Percentiles rank a stretch among this genome's conserved stretches.
Conservation (phyloP, 371 early-diverging fungal species). For the Dichotomocladium elegans region DNA sequence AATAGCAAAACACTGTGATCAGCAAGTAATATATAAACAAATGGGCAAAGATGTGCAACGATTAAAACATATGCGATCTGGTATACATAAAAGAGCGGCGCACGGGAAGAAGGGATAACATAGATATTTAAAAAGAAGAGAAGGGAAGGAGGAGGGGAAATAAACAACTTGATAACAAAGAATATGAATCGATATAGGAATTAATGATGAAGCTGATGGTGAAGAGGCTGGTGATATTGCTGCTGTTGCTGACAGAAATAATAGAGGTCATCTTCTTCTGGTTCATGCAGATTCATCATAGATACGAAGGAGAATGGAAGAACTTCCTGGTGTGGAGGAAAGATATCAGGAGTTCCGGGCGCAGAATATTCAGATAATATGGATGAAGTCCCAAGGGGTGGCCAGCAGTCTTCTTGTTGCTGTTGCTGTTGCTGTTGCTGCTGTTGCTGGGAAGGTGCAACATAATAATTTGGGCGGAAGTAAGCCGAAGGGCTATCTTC, state of each 20-base stretch:
- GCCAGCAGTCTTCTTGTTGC: not conserved
- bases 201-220: not conserved
- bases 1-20: not conserved
- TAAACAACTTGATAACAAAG: not conserved
- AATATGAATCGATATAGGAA: not conserved
- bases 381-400: constrained; percentile 7
- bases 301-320: not conserved
- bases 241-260: constrained; percentile 4
- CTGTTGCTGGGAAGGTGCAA: not conserved
- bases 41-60: not conserved
- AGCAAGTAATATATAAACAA: not conserved
- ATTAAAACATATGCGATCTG: too few relatives aligned
- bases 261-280: constrained; percentile 3
- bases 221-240: not conserved
- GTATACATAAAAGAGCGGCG: too few relatives aligned
- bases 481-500: constrained; percentile 50
- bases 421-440: not conserved
- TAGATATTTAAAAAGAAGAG: not conserved
- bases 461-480: constrained; percentile 3
- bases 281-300: constrained; percentile 1
- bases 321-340: constrained; percentile 10
- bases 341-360: constrained; percentile 7
- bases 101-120: too few relatives aligned
- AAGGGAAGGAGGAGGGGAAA: not conserved
- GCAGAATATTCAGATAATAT: constrained; percentile 13